phyloP scores from a whole-genome alignment of 345 rosid species.

The Durio zibethinus region DNA sequence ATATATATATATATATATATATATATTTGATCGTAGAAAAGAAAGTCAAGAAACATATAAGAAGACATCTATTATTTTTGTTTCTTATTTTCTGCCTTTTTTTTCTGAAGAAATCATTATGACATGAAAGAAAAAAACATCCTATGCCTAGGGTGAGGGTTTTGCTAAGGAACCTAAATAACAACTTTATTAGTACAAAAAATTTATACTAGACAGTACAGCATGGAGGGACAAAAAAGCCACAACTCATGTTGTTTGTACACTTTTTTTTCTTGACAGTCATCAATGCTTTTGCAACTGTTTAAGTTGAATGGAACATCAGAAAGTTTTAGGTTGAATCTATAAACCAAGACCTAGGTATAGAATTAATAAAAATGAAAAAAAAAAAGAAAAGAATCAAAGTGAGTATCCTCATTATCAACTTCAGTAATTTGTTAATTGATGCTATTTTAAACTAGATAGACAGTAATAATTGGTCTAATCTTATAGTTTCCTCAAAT shows the following conservation, averaged over 20 bases:
- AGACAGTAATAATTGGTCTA: background rate
- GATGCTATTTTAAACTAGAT: background rate
- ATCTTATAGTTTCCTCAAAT: background rate
- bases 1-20: too few relatives aligned
- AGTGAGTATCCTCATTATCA: background rate
- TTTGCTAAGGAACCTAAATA: slow-evolving; percentile 4
- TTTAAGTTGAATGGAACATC: slow-evolving; percentile 7
- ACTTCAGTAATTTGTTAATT: background rate
- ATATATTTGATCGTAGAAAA: too few relatives aligned
- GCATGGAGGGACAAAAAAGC: slow-evolving; percentile 1
- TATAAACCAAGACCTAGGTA: background rate
- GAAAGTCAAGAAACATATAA: background rate
- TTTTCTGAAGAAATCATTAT: background rate
- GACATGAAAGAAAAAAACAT: background rate
- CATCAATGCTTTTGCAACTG: slow-evolving; percentile 12
- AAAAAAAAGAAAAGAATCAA: background rate
- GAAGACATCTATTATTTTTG: too few relatives aligned
- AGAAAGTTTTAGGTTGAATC: background rate
- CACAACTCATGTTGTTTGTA: background rate
- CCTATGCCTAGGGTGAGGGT: slow-evolving; percentile 1
- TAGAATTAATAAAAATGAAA: background rate
- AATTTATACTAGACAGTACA: background rate
- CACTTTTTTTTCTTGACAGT: slow-evolving; percentile 4
- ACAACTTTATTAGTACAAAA: background rate
- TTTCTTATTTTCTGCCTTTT: background rate